Evolutionary conservation across 495 filamentous ascomycete species (phyloP), one percentile per base, ranked within the genome.

Genomic region (Penicillium longicatenatum): DNA sequence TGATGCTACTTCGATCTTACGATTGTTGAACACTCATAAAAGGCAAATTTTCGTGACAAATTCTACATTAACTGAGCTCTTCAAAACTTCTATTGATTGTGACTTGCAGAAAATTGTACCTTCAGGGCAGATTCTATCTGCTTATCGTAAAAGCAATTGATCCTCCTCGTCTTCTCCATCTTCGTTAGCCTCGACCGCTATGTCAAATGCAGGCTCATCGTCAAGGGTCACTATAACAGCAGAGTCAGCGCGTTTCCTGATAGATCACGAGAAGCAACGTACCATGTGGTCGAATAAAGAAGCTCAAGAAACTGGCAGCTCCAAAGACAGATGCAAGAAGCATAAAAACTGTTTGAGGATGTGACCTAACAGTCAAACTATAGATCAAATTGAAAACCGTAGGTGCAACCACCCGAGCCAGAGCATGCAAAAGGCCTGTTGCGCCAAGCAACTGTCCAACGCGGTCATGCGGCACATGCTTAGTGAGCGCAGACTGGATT

Each of bases 361-460:
- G 91, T 6, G 81, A 86, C 14, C 79, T 83, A 6, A 97, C 89
- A 0, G 94, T 98, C 19, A 76, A 69, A 19, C 88, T 89, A 67
- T 96, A 98, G 17, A 97, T 83, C 20, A 89, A 78, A 66, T 92
- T 94, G 69, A 96, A 95, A 9, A 94, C 64, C 5, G 87, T 79
- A 0, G 94, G 94, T 9, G 86, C 86, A 14, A 96, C 66, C 9
- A 98, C 83, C 35, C 92, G 80, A 4, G 90, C 87, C 19, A 94
- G 67, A 0, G 90, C 89, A 75, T 97, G 94, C 57, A 98, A 70
- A 49, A 98, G 71, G 0, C 95, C 94, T 17, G 82, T 88, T 1
- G 92, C 94, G 10, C 94, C 94, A 3, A 98, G 81, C 50, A 98
- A 73, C 67, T 92, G 86, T 0, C 94, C 94, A 1, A 90, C 87